Conservation (phyloP, 257 asterid species). For the Paulownia fortunei region DNA sequence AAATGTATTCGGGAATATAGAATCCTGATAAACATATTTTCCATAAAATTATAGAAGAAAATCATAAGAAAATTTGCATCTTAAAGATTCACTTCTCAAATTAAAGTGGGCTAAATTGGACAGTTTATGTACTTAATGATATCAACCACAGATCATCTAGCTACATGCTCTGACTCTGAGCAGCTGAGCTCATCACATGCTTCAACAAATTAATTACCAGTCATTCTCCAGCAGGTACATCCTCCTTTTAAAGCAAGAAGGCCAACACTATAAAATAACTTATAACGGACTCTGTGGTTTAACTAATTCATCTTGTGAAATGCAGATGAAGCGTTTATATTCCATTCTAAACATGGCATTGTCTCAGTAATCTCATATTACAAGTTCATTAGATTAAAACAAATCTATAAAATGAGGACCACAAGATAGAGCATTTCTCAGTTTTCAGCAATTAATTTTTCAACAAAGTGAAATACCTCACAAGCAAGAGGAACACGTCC, state of each 20-base stretch:
- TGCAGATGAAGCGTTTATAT: background rate
- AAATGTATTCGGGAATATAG: no score
- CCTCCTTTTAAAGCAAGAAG: background rate
- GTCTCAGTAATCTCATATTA: background rate
- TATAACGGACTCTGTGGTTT: background rate
- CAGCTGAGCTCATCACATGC: background rate
- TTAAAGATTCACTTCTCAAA: no score
- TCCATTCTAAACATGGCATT: slow-evolving; percentile 10
- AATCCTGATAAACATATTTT: no score
- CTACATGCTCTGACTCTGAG: background rate
- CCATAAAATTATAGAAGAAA: no score
- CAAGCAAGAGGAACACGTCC: slow-evolving; percentile 96
- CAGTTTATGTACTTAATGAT: no score
- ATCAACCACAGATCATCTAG: no score
- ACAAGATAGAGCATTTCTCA: slow-evolving; percentile 17
- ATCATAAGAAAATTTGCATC: no score
- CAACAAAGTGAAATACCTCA: slow-evolving; percentile 66
- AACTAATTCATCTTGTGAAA: background rate
- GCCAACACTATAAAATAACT: background rate
- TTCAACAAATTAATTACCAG: no score
- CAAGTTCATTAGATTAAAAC: slow-evolving; percentile 7
- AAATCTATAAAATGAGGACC: slow-evolving; percentile 3
- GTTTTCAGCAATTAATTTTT: slow-evolving; percentile 18
- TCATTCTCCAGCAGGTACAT: background rate
- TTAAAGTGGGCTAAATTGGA: no score